Conservation (phyloP, 805 yeast species). For the Schizosaccharomyces osmophilus region DNA sequence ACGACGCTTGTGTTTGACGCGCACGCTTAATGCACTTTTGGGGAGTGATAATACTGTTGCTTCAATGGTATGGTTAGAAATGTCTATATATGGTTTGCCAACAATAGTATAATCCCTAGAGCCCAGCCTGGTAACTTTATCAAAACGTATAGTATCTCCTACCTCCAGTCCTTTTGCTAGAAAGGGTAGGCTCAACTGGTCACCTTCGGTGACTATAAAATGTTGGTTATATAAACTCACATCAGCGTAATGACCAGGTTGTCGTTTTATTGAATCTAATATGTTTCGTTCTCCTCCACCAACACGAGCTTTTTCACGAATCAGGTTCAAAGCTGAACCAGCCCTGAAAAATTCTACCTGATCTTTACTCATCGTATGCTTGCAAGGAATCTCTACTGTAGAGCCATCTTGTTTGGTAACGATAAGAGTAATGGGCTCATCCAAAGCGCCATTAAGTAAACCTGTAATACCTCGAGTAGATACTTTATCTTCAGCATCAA, state of each 20-base stretch:
- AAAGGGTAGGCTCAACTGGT: constrained; percentile 55
- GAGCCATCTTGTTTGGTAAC: constrained; percentile 55
- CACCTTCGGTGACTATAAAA: constrained; percentile 79
- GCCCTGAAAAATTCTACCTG: constrained; percentile 88
- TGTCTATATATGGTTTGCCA: constrained; percentile 27
- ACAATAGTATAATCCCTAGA: constrained; percentile 55
- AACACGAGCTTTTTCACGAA: constrained; percentile 25
- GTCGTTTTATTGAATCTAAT: not conserved
- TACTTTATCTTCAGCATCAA: constrained; percentile 70
- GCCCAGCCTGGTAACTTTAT: constrained; percentile 60
- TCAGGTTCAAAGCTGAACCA: constrained; percentile 86
- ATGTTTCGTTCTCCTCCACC: not conserved
- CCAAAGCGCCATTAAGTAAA: constrained; percentile 53
- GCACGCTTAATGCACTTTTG: constrained; percentile 9
- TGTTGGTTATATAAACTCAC: constrained; percentile 63
- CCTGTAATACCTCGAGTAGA: constrained; percentile 67
- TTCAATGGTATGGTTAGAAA: constrained; percentile 9
- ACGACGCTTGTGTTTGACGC: constrained; percentile 3
- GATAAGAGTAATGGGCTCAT: constrained; percentile 25
- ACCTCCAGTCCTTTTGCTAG: constrained; percentile 49
- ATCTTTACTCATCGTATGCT: constrained; percentile 91
- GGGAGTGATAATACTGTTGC: constrained; percentile 11
- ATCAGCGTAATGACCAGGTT: constrained; percentile 40
- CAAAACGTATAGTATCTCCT: constrained; percentile 58
- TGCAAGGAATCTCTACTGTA: constrained; percentile 42